Evolutionary conservation across 2,329 filamentous ascomycete genomes (phyloP), one percentile per base, ranked within the genome.

Genomic region (Coleophoma cylindrospora): DNA sequence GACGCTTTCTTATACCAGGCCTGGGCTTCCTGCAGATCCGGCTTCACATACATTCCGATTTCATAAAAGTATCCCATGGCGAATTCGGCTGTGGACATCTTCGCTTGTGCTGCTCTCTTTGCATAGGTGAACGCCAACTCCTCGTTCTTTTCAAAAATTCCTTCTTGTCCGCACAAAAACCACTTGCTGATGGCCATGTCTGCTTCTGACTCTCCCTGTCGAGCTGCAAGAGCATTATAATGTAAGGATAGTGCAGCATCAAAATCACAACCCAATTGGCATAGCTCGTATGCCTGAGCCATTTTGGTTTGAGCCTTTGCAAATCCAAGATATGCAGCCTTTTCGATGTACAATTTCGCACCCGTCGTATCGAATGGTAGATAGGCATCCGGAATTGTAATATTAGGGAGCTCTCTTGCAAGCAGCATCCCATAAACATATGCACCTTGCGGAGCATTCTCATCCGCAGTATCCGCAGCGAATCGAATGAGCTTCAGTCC

Each of bases 1-100:
- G 91, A 87, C 8, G 94, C 92, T 62, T 90, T 84, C 57, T 87
- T 82, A 66, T 99, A 99, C 94, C 94, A 99, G 56, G 77, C 83
- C 55, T 87, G 78, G 1, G 94, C 92, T 66, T 94, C 88, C 45
- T 83, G 79, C 40, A 96, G 71, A 64, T 92, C 89, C 57, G 89
- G 87, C n/a, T 83, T 80, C 21, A 95, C 87, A 64, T 91, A 85
- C 65, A 99, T 95, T 58, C 94, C 94, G 59, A 99, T 95, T 67
- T 99, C 94, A 66, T 94, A 83, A 71, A 97, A 99, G 69, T 99
- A 99, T 11, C 92, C 92, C 75, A 99, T 82, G 22, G 94, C 94
- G 64, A 99, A 99, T 67, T 97, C 91, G 45, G 91, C 94, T 0
- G 91, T 97, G 0, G 90, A 79, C 45, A 97, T 77, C 49, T 91